A percentile compares a stretch with the other conserved stretches of the same genome.
These are phyloP conservation scores for Rhynchospora pubera DNA, from an alignment of 176 grass and related monocot species.

Conservation along the genomic window DNA sequence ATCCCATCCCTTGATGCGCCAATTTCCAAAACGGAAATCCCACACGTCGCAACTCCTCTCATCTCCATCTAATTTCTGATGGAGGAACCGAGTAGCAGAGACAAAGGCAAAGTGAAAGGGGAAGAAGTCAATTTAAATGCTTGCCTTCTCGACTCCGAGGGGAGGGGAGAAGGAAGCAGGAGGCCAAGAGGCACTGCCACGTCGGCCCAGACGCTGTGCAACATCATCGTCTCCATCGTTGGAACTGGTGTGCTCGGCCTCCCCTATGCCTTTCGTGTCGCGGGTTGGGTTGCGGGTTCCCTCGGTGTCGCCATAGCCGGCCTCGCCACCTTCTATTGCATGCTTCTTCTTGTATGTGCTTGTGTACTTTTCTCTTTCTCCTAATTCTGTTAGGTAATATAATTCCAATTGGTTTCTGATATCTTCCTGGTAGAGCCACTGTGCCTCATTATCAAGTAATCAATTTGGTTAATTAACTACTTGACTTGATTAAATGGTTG, in stretches of 20 bases:
- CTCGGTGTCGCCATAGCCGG: constrained; percentile 57
- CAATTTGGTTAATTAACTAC: too few relatives aligned
- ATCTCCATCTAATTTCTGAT: background rate
- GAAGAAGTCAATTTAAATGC: background rate
- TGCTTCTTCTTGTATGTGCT: constrained; percentile 81
- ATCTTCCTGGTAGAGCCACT: too few relatives aligned
- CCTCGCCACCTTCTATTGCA: constrained; percentile 64
- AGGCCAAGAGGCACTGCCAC: constrained; percentile 35
- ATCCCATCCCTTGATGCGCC: background rate
- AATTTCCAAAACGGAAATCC: too few relatives aligned
- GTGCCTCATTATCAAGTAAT: too few relatives aligned
- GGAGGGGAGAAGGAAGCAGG: background rate
- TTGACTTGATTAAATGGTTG: too few relatives aligned
- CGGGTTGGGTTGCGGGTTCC: constrained; percentile 64
- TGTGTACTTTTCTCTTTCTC: background rate
- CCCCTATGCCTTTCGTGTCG: constrained; percentile 71
- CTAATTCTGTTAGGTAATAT: background rate
- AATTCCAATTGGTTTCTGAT: background rate
- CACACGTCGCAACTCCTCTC: background rate
- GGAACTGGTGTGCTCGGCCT: constrained; percentile 85
- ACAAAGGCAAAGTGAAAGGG: background rate
- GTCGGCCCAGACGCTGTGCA: constrained; percentile 64
- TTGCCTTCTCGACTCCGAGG: constrained; percentile 29
- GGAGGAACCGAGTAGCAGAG: background rate
- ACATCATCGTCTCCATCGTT: constrained; percentile 81